Conservation (phyloP, 192 early-diverging fungal species). For the Coemansia sp. region DNA sequence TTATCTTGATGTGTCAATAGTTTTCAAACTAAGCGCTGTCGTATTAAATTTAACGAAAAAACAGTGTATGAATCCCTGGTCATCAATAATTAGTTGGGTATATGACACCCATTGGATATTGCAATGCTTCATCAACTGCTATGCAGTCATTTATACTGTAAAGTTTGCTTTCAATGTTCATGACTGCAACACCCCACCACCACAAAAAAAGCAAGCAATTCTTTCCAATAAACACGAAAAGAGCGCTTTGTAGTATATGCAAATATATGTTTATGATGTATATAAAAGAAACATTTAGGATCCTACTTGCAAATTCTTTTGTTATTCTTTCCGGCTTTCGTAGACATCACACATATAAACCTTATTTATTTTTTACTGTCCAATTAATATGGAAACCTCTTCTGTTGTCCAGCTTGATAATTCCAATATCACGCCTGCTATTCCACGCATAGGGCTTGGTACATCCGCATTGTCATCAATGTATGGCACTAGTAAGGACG, state of each 20-base stretch:
- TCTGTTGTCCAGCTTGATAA: conserved; percentile 5
- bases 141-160: not conserved
- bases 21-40: no score
- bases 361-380: not conserved
- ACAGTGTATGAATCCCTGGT: no score
- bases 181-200: not conserved
- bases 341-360: not conserved
- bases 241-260: no score
- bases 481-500: conserved; percentile 40
- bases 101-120: not conserved
- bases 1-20: no score
- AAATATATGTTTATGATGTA: no score
- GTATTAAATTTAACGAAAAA: no score
- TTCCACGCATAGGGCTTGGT: conserved; percentile 41
- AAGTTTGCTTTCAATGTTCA: not conserved
- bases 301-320: not conserved
- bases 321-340: not conserved
- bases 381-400: not conserved
- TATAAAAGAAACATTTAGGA: not conserved
- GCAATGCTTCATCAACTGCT: not conserved
- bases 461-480: conserved; percentile 38
- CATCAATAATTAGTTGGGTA: not conserved
- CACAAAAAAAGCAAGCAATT: not conserved
- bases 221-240: no score
- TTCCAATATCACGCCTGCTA: not conserved